Base-by-base conservation (phyloP, 2,329 filamentous ascomycete genomes). In the Beauveria rudraprayagi region DNA sequence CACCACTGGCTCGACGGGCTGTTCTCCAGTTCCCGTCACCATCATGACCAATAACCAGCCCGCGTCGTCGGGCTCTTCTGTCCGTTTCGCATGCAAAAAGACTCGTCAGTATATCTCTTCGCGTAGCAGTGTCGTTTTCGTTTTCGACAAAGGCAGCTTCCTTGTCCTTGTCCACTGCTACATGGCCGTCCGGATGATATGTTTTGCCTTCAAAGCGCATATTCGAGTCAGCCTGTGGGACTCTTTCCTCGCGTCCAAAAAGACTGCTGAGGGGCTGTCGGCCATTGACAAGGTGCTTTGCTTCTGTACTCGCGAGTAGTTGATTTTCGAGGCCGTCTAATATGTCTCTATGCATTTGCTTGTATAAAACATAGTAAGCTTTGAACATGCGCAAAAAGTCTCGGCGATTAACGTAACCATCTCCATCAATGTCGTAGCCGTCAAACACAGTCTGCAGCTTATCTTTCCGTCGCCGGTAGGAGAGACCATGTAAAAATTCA, bases 321-420 rank as follows among this genome's bases (percentile, higher is more conserved):
- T 92, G 89, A 64, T 92, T 89, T 67, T 92, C 89, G 64, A 92
- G 80, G 1, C 86, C 86, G 61, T 90, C 86, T 6, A 93, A 80
- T 63, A 92, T 89, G 65, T 97, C 93, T 63, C 85, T 85, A 63
- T 94, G 92, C 74, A 96, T 87, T 70, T 96, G 90, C 70, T 92
- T 91, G 70, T 92, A 94, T 9, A 97, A 83, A 2, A 90, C 87
- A 72, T 96, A 97, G 72, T 95, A 96, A 0, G 93, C 93, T 48
- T 91, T 83, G 73, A 97, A 96, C 75, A 99, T 89, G 61, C 92
- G 86, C 37, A 97, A 75, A 67, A 97, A 95, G 71, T 99, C 93
- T 67, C 88, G 87, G 17, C 94, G 83, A 67, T 88, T 87, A 47
- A 97, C 88, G 66, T 83, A 95, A 11, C 92, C 92, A 73, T 97